Evolutionary conservation across 805 yeast species (phyloP).

Genomic region (Pichia kluyveri): DNA sequence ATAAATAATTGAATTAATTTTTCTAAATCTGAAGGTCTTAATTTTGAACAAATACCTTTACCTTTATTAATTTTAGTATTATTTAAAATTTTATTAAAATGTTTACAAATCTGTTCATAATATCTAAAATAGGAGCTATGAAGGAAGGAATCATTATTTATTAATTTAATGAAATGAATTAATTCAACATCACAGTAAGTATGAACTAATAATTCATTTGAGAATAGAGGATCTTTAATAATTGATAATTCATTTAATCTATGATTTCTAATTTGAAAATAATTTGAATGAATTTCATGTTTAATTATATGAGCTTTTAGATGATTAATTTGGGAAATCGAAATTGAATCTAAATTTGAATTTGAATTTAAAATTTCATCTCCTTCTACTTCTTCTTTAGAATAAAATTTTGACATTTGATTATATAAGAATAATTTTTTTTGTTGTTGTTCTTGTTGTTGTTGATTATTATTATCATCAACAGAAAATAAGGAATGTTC

Average conservation of each 20-base stretch:
- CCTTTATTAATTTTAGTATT: background rate
- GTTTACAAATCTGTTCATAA: conserved; percentile 1
- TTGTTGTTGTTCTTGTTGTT: too few species aligned
- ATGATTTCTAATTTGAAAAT: background rate
- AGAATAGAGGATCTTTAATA: background rate
- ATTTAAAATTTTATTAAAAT: conserved; percentile 1
- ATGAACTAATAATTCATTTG: conserved; percentile 1
- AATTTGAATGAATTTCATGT: conserved; percentile 7
- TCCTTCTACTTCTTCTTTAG: background rate
- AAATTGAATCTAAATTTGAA: background rate
- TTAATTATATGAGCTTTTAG: conserved; percentile 2
- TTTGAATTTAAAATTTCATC: too few species aligned
- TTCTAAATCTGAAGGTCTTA: conserved; percentile 9
- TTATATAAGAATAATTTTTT: too few species aligned
- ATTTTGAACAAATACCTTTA: conserved; percentile 1
- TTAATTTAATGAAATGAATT: conserved; percentile 6
- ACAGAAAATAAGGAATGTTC: too few species aligned
- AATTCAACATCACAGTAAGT: background rate
- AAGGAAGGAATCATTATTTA: conserved; percentile 5
- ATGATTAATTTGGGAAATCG: background rate
- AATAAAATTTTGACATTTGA: background rate
- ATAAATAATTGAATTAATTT: conserved; percentile 5
- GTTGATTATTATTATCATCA: too few species aligned
- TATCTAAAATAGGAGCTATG: conserved; percentile 2
- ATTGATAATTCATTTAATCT: background rate